Evolutionary conservation across 305 asterid genomes (phyloP).

Genomic region (Withania somnifera): DNA sequence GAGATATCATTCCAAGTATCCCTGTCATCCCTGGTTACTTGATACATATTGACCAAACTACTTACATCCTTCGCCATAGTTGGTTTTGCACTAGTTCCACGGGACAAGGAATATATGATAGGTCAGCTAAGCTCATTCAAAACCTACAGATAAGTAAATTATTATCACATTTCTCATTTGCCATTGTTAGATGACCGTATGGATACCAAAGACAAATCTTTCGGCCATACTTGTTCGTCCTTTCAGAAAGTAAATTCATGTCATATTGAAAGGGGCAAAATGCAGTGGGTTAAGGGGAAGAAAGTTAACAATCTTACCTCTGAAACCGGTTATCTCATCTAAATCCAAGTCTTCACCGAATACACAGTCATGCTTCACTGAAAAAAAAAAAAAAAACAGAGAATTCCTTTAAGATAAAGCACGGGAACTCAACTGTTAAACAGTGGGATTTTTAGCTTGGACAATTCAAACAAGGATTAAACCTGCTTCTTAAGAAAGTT

Average conservation of each 20-base stretch:
- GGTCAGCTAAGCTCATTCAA: constrained; percentile 43
- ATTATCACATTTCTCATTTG: constrained; percentile 1
- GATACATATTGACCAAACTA: constrained; percentile 76
- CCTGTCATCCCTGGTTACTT: constrained; percentile 94
- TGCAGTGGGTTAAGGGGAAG: neutral
- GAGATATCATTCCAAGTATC: constrained; percentile 75
- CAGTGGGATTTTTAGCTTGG: neutral
- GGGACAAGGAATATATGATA: constrained; percentile 77
- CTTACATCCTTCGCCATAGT: constrained; percentile 56
- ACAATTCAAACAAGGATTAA: neutral
- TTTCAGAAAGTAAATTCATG: neutral
- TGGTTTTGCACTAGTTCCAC: constrained; percentile 69
- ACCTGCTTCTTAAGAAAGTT: neutral
- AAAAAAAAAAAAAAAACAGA: constrained; percentile 8
- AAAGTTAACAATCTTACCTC: constrained; percentile 31
- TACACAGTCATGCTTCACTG: constrained; percentile 90
- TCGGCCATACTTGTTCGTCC: neutral
- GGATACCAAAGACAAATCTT: neutral
- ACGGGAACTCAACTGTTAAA: neutral
- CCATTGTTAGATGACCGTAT: neutral
- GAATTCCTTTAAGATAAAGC: neutral
- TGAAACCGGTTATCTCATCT: constrained; percentile 74
- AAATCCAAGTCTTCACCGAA: constrained; percentile 71
- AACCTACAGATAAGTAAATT: constrained; percentile 29
- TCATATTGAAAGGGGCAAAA: neutral